Evolutionary conservation across 805 yeast species (phyloP), one percentile per base, ranked within the genome.

Genomic region (Wickerhamomyces tratensis): DNA sequence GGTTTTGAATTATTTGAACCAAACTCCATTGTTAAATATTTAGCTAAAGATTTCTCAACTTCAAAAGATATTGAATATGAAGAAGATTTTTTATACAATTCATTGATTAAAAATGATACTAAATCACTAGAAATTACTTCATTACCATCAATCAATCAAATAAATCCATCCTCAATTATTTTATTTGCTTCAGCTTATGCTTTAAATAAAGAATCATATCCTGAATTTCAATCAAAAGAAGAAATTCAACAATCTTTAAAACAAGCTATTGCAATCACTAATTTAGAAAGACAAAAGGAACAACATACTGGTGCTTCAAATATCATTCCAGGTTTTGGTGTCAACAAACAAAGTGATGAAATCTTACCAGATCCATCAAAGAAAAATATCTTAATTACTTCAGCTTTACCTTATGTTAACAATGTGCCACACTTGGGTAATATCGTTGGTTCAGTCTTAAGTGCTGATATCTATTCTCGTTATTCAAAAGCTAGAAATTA

Each of bases 361-460:
- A 72, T 82, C 48, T 52, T 74, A 41, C 98, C 98, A 44, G 76
- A 76, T 52, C 68, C 73, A 25, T 75, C 74, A 43, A 84, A 84
- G 65, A 76, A 83, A 57, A 93, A 93, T 64, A 76, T 91, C 43
- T 68, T 93, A 52, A 81, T 93, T 58, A 91, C 98, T 2, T 89
- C 98, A 26, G 98, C 99, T 33, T 75, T 93, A 56, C 99, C 99
- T 10, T 93, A 93, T 55, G 99, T 93, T 43, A 93, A 93, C 68
- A 93, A 93, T 59, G 98, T 93, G 41, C 99, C 99, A 38, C 99
- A 93, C 66, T 73, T 93, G 61, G 99, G 99, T 57, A 93, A 93
- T 68, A 88, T 93, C 52, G 79, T 93, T 43, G 99, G 99, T 7
- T 84, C 95, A 31, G 97, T 91, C 35, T 73, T 93, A 49, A 77